A percentile compares a stretch with the other conserved stretches of the same genome.
These are phyloP conservation scores for Gardenia jasminoides DNA, from an alignment of 257 asterid genomes.

Conservation along the genomic window DNA sequence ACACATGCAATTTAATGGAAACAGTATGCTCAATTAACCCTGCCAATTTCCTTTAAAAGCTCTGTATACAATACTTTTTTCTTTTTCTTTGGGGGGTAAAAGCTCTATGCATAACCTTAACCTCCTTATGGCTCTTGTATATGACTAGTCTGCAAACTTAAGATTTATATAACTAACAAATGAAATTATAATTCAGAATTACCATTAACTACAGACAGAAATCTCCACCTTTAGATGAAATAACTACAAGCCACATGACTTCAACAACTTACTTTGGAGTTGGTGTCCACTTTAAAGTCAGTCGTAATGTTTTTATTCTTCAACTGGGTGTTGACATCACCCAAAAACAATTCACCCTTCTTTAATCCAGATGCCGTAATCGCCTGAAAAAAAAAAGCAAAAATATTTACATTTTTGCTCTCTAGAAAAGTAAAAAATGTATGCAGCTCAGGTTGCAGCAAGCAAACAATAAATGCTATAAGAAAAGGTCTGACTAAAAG, in stretches of 20 bases:
- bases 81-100: too few species aligned
- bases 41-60: too few species aligned
- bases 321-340: constrained; percentile 66
- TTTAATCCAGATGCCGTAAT: constrained; percentile 68
- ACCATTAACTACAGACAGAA: neutral
- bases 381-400: constrained; percentile 38
- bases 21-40: too few species aligned
- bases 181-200: neutral
- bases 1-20: too few species aligned
- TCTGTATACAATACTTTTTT: too few species aligned
- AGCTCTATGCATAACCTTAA: too few species aligned
- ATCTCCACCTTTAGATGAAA: neutral
- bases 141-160: too few species aligned
- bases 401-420: neutral
- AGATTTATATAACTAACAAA: too few species aligned
- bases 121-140: neutral
- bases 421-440: neutral
- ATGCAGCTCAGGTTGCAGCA: neutral
- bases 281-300: constrained; percentile 72
- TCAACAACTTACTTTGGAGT: constrained; percentile 52
- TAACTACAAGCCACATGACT: neutral
- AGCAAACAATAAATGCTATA: neutral
- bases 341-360: constrained; percentile 64
- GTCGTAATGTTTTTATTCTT: constrained; percentile 77
- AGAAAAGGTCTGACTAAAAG: neutral